Percentiles rank a stretch among this genome's conserved stretches.
These are phyloP conservation scores for Alternaria consortialis DNA, from an alignment of 2,329 filamentous ascomycete genomes.

Conservation along the genomic window DNA sequence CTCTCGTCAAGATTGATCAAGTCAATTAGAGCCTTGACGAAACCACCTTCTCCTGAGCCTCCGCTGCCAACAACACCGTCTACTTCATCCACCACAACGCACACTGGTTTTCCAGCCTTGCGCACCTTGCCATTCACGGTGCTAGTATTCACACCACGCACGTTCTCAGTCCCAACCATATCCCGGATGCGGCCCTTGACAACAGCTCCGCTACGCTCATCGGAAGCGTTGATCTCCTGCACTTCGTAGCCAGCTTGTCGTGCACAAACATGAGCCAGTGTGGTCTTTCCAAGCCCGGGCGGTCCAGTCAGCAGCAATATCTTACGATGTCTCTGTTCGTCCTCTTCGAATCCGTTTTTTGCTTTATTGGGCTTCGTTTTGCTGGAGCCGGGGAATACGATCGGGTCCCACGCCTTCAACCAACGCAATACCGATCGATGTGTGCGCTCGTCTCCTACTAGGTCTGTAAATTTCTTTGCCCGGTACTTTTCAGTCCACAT, in stretches of 20 bases:
- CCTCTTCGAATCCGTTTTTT: slow-evolving; percentile 62
- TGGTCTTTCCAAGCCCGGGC: slow-evolving; percentile 94
- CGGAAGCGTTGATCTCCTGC: slow-evolving; percentile 96
- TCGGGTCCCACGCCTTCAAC: slow-evolving; percentile 91
- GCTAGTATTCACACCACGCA: slow-evolving; percentile 73
- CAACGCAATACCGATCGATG: slow-evolving; percentile 90
- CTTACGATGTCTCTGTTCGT: slow-evolving; percentile 83
- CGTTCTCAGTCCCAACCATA: slow-evolving; percentile 91
- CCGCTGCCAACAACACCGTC: slow-evolving; percentile 85
- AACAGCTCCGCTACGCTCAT: slow-evolving; percentile 88
- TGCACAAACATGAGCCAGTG: slow-evolving; percentile 93
- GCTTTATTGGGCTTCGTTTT: slow-evolving; percentile 64
- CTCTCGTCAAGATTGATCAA: slow-evolving; percentile 86
- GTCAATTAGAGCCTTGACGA: slow-evolving; percentile 93
- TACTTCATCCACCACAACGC: slow-evolving; percentile 94
- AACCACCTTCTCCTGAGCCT: slow-evolving; percentile 82
- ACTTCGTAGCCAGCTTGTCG: slow-evolving; percentile 95
- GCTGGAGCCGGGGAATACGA: slow-evolving; percentile 84
- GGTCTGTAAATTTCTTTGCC: slow-evolving; percentile 87
- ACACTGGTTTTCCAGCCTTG: slow-evolving; percentile 85
- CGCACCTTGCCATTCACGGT: slow-evolving; percentile 64
- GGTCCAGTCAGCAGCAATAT: slow-evolving; percentile 90
- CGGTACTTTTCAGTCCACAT: slow-evolving; percentile 99
- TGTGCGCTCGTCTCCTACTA: slow-evolving; percentile 93
- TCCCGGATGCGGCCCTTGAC: slow-evolving; percentile 92